Evolutionary conservation across 192 early-diverging fungal genomes (phyloP), one percentile per base, ranked within the genome.

Genomic region (Rhizoclosmatium sp.): DNA sequence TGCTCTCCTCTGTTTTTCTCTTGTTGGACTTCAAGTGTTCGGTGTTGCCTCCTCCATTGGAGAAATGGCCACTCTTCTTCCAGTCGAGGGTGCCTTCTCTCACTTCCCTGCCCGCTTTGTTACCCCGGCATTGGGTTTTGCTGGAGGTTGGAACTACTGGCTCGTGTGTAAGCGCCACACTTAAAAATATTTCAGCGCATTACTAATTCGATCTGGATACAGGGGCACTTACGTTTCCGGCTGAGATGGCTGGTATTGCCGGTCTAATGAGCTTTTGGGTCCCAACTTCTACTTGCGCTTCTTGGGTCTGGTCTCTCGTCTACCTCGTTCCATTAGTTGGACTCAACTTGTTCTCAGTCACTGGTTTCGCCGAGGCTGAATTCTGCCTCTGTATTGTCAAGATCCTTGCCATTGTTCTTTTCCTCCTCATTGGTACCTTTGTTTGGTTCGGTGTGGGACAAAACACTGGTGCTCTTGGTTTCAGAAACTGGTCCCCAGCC

Each of bases 371-470:
- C 31, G 93, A 94, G 69, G 83, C 87, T 23, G 93, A 94, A 82
- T 96, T 93, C 82, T 89, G 88, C 87, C 88, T 97, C 68, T 87
- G 91, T 14, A 66, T 92, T 58, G 92, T 95, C 86, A 98, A 96
- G 80, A 91, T 98, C 49, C 69, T 95, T 21, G 87, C 93, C 3
- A 91, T 94, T 42, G 47, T 96, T 14, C 64, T 95, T 60, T 96
- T 95, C 72, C 86, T 96, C 73, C 87, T 96, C 71, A 88, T 96
- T 47, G 94, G 91, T 16, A 90, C 94, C 54, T 45, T 59, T 31
- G 71, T 95, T 19, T 92, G 92, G 46, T 86, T 88, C 45, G 83
- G 87, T 12, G 93, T 89, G 23, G 87, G 86, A 4, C 84, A 86
- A 4, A 91, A 90, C 58, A 23, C 64, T 3, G 78, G 81, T 46